Evolutionary conservation across 2,329 filamentous ascomycete genomes (phyloP).

Genomic region (Diaporthe helianthi): DNA sequence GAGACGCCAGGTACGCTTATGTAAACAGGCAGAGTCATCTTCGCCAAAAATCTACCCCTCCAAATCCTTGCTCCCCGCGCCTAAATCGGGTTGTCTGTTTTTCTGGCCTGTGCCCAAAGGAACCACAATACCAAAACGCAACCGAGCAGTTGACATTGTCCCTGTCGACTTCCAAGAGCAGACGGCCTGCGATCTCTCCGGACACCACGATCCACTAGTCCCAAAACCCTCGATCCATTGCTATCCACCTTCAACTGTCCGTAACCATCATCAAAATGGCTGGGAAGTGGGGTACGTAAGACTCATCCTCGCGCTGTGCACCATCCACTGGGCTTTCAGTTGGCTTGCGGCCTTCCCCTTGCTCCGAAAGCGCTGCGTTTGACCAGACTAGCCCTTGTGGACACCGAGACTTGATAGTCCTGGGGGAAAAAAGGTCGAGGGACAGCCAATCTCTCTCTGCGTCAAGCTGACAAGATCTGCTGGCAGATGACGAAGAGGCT

Average conservation of each 20-base stretch:
- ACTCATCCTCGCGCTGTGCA: conserved; percentile 8
- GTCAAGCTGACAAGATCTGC: background rate
- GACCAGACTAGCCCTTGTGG: background rate
- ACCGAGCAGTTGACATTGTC: conserved; percentile 25
- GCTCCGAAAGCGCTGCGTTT: background rate
- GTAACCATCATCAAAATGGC: conserved; percentile 22
- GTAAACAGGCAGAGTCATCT: conserved; percentile 3
- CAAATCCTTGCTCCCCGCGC: conserved; percentile 18
- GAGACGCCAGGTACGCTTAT: background rate
- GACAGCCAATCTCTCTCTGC: conserved; percentile 38
- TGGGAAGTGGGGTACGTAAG: conserved; percentile 35
- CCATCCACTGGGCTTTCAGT: background rate
- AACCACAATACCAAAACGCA: conserved; percentile 26
- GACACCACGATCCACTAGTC: background rate
- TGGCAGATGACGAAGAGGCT: conserved; percentile 47
- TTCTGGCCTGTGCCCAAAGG: conserved; percentile 16
- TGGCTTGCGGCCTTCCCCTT: background rate
- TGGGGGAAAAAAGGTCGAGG: background rate
- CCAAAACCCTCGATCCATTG: background rate
- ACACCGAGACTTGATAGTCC: background rate
- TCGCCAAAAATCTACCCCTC: conserved; percentile 26
- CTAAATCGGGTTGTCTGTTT: conserved; percentile 25
- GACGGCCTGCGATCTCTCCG: background rate
- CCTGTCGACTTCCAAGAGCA: background rate
- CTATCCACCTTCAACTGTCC: background rate